Evolutionary conservation across 2,329 filamentous ascomycete genomes (phyloP).

Genomic region (Fusarium odoratissimum): DNA sequence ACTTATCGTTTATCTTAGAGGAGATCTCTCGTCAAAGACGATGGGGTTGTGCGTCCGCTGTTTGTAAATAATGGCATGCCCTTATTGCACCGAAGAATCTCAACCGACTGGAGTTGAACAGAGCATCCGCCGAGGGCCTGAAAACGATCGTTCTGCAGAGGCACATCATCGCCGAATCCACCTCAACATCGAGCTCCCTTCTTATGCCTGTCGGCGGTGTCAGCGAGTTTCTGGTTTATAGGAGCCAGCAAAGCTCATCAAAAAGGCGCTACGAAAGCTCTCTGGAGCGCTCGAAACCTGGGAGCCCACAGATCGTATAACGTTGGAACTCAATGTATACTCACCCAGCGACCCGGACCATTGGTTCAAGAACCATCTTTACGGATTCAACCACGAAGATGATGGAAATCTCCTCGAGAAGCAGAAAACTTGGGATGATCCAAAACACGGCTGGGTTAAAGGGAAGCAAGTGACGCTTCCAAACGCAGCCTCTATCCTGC

Average conservation of each 20-base stretch:
- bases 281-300: not conserved
- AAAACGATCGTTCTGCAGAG: not conserved
- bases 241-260: not conserved
- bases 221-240: accelerated
- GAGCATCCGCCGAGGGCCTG: not conserved
- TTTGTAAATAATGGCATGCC: not conserved
- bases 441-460: not conserved
- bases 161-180: not conserved
- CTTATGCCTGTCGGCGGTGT: not conserved
- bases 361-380: constrained; percentile 5
- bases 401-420: not conserved
- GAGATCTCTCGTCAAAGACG: not conserved
- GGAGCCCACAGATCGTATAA: not conserved
- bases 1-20: not conserved
- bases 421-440: not conserved
- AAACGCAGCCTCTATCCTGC: not conserved
- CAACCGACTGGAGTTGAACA: not conserved
- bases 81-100: not conserved
- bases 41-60: not conserved
- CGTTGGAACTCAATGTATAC: not conserved
- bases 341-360: not conserved
- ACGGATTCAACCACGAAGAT: not conserved
- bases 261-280: not conserved
- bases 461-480: not conserved
- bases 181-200: not conserved